Percentiles rank a stretch among this genome's conserved stretches.
Evolutionary conservation across 2,329 filamentous ascomycete species (phyloP).

Genomic region (Juglanconis juglandina): DNA sequence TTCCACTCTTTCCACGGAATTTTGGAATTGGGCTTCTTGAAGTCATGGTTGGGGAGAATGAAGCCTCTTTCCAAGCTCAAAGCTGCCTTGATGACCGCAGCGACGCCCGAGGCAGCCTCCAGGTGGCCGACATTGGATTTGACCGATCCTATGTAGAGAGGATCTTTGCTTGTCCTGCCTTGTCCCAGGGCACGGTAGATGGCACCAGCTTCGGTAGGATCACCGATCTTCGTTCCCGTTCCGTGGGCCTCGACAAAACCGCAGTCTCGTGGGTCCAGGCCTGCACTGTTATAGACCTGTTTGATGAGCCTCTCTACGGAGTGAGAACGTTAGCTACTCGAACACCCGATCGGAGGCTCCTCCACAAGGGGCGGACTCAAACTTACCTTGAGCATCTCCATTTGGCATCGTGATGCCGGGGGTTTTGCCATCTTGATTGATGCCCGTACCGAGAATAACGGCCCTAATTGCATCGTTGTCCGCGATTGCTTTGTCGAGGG

Average conservation of each 20-base stretch:
- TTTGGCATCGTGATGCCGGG: slow-evolving; percentile 57
- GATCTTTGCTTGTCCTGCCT: slow-evolving; percentile 24
- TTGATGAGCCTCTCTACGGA: slow-evolving; percentile 38
- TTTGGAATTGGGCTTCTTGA: slow-evolving; percentile 45
- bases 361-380: background rate
- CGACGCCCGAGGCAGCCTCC: slow-evolving; percentile 48
- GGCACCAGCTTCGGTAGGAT: slow-evolving; percentile 43
- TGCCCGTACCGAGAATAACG: slow-evolving; percentile 46
- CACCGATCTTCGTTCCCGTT: slow-evolving; percentile 45
- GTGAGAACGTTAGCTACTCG: background rate
- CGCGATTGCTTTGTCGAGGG: background rate
- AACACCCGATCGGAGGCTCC: background rate
- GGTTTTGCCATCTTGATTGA: slow-evolving; percentile 55
- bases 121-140: slow-evolving; percentile 45
- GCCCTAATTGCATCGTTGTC: slow-evolving; percentile 51
- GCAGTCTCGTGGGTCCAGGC: slow-evolving; percentile 35
- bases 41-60: slow-evolving; percentile 48
- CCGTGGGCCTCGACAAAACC: slow-evolving; percentile 44
- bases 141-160: slow-evolving; percentile 32
- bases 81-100: slow-evolving; percentile 49
- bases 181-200: slow-evolving; percentile 33
- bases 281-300: slow-evolving; percentile 38
- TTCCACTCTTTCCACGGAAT: slow-evolving; percentile 50
- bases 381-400: slow-evolving; percentile 42
- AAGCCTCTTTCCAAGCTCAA: slow-evolving; percentile 49